Base-by-base conservation (phyloP, 306 rosid genomes). In the Pterocarpus santalinus region DNA sequence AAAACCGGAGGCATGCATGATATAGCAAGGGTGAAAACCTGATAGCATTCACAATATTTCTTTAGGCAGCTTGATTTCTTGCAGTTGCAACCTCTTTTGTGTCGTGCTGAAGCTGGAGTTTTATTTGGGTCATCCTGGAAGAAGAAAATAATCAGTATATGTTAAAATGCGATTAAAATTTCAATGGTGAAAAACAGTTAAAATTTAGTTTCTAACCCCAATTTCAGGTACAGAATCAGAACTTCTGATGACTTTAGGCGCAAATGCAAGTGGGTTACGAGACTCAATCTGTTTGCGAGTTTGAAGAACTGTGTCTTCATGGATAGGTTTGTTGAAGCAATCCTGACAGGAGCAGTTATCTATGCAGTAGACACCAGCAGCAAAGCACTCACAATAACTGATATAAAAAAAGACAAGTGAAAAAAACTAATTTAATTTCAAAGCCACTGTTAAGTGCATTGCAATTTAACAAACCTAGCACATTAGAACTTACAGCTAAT, bases 41-140 rank as follows among this genome's bases (percentile, higher is more conserved):
- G 97, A 78, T 86, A 93, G 85, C 99, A 96, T 89, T 96, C 99
- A 74, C 98, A 96, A 73, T 96, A 96, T 87, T 92, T 96, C 90
- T 96, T 93, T 11, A 87, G 84, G 87, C 99, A 96, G 76, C 65
- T 86, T 57, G 99, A 96, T 83, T 96, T 93, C 92, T 96, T 96
- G 97, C 98, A 96, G 85, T 90, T 96, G 90, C 99, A 96, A 74
- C 99, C 98, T 80, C 97, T 84, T 84, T 92, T 93, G 75, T 96
- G 99, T 34, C 91, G 85, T n/a, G 97, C 91, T 32, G 98, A 90
- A 70, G 98, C 94, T 53, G 98, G 98, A 68, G 98, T 92, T 81
- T 92, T 93, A 85, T 85, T 96, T 35, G 94, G 92, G 65, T 96
- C 98, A 14, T 85, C 92, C 98, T 95, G 88, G 35, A 52, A 83